Base-by-base conservation (phyloP, 805 yeast genomes). In the Tetrapisispora iriomotensis region DNA sequence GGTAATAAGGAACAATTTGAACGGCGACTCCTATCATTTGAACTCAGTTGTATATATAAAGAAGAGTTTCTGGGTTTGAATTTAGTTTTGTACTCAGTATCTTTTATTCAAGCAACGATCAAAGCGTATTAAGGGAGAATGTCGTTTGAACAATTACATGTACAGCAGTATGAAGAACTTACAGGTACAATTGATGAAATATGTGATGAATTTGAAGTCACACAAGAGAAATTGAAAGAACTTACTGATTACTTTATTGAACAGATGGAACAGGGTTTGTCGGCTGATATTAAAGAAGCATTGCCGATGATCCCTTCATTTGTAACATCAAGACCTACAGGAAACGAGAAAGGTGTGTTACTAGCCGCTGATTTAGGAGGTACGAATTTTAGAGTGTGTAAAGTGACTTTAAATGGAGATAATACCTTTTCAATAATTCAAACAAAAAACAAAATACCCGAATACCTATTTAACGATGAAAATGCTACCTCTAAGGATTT, bases 301-400 rank as follows among this genome's bases (percentile, higher is more conserved):
- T 64, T 83, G 65, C 90, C 92, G 26, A 92, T 90, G 98, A 85
- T 90, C 51, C 97, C 97, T 29, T 76, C 95, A 1, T 90, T 62
- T 58, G 94, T 90, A 26, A 84, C 95, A 4, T 70, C 74, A 7
- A 72, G 84, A 38, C 97, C 98, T n/a, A 74, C 71, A 30, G 98
- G 98, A 29, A 69, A 73, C 33, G 98, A 90, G 60, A 69, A 68
- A 40, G 97, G 97, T 34, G 67, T 83, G 33, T 75, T 72, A 44
- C 66, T 90, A 44, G 96, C 97, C 39, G 95, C 92, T 5, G 97
- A 92, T 57, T 70, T 90, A 38, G 97, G 97, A 44, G 97, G 97
- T 38, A 90, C 97, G 43, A 90, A 92, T 60, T 86, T 92, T 65
- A 72, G 97, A 54, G 95, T 90, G 15, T 87, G 96, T 56, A 86